Percentiles rank a stretch among this genome's conserved stretches.
Evolutionary conservation across 2,329 filamentous ascomycete genomes (phyloP).

Genomic region (Fusarium subglutinans): DNA sequence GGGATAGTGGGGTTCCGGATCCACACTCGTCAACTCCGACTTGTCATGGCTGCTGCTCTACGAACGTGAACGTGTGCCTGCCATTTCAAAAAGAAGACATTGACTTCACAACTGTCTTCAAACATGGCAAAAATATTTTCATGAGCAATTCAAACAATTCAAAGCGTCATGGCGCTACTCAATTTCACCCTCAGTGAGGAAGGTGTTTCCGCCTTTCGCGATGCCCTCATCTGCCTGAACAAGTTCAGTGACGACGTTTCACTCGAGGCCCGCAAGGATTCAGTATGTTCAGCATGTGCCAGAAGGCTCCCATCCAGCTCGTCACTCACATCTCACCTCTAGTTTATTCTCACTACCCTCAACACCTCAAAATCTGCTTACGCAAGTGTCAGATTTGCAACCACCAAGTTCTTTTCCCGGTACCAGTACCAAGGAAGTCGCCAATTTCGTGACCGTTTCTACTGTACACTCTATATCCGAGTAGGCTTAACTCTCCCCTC

Average conservation of each 20-base stretch:
- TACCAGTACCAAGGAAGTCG: constrained; percentile 71
- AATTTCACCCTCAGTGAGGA: constrained; percentile 80
- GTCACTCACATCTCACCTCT: not conserved
- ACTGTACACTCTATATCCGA: constrained; percentile 78
- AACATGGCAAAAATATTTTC: not conserved
- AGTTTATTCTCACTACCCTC: constrained; percentile 79
- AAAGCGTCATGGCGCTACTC: constrained; percentile 63
- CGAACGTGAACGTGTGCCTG: not conserved
- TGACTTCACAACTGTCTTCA: not conserved
- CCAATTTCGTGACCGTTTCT: constrained; percentile 69
- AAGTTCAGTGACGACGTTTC: constrained; percentile 85
- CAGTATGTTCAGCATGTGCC: constrained; percentile 54
- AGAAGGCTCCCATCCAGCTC: too few relatives aligned
- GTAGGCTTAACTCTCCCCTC: constrained; percentile 50
- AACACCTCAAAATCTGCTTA: constrained; percentile 86
- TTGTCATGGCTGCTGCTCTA: not conserved
- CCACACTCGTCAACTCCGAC: not conserved
- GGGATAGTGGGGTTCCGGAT: not conserved
- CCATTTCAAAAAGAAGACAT: not conserved
- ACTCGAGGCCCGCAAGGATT: constrained; percentile 75
- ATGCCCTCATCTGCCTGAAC: constrained; percentile 76
- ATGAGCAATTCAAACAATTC: not conserved
- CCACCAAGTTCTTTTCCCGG: constrained; percentile 74
- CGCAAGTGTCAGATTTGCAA: constrained; percentile 74
- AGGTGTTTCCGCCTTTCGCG: constrained; percentile 74